Evolutionary conservation across 352 stramenopile genomes (phyloP).

Genomic region (Blastocystis sp.): DNA sequence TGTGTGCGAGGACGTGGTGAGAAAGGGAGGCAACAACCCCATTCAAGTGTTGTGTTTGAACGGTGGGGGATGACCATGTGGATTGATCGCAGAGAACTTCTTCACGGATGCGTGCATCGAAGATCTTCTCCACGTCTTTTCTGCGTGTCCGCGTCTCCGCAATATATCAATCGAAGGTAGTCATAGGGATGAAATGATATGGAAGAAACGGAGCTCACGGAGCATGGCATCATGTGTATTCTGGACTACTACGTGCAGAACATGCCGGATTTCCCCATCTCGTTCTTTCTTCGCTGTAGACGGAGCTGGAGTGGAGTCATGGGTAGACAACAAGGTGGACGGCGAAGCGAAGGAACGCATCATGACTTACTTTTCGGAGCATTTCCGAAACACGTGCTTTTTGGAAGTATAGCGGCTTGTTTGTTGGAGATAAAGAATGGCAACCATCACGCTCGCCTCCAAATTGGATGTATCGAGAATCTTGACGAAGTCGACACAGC

Average conservation of each 20-base stretch:
- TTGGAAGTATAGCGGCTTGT: too few relatives aligned
- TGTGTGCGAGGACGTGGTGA: background rate
- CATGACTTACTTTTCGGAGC: background rate
- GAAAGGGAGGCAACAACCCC: background rate
- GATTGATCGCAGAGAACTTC: background rate
- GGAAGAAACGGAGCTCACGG: background rate
- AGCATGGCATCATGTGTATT: background rate
- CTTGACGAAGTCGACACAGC: background rate
- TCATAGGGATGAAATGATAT: background rate
- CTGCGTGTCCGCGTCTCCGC: background rate
- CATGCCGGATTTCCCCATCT: background rate
- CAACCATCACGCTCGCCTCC: conserved; percentile 5
- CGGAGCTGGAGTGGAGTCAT: background rate
- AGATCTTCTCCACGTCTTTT: background rate
- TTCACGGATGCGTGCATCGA: background rate
- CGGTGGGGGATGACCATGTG: background rate
- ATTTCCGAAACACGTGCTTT: background rate
- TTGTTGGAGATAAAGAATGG: too few relatives aligned
- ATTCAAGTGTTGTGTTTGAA: background rate
- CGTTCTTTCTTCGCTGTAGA: background rate
- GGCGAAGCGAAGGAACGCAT: background rate
- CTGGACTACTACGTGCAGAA: conserved; percentile 13
- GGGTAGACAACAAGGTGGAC: background rate
- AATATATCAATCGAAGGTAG: conserved; percentile 2
- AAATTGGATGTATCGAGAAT: conserved; percentile 38